Percentiles rank a stretch among this genome's conserved stretches.
Conservation (phyloP, 176 grass and related monocot genomes). For the Triticum timopheevii region DNA sequence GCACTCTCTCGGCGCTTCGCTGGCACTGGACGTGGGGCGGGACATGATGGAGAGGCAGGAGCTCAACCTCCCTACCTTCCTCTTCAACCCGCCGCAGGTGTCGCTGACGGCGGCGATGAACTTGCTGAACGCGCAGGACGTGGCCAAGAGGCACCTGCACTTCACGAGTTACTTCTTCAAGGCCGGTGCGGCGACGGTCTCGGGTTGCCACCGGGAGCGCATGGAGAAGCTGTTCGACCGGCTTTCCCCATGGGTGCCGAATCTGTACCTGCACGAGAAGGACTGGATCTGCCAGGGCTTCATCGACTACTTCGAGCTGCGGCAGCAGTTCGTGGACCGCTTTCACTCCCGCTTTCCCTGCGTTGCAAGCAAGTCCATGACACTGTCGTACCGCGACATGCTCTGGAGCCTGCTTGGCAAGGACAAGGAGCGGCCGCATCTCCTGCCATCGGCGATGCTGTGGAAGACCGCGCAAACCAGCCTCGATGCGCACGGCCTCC, state of each 20-base stretch:
- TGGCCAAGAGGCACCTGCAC: not conserved
- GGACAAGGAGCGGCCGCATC: not conserved
- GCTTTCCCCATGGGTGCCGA: not conserved
- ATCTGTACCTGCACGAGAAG: constrained; percentile 1
- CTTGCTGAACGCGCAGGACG: not conserved
- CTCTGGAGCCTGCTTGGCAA: not conserved
- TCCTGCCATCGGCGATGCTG: not conserved
- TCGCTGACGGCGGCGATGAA: not conserved
- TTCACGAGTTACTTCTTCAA: not conserved
- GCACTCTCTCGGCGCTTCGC: constrained; percentile 17
- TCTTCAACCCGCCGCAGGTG: constrained; percentile 21
- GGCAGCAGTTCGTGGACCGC: not conserved
- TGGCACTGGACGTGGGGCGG: constrained; percentile 5
- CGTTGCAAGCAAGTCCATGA: not conserved
- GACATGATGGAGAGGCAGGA: not conserved
- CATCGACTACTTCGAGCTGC: constrained; percentile 32
- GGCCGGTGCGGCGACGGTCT: accelerated
- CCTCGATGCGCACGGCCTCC: not conserved
- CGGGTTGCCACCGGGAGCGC: not conserved
- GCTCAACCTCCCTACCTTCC: not conserved
- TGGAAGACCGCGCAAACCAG: not conserved
- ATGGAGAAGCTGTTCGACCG: not conserved
- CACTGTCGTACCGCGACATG: not conserved
- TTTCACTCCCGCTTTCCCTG: not conserved
- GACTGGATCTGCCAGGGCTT: not conserved